These are phyloP conservation scores for Aquilaria sinensis DNA, from an alignment of 345 rosid genomes.

Conservation along the genomic window DNA sequence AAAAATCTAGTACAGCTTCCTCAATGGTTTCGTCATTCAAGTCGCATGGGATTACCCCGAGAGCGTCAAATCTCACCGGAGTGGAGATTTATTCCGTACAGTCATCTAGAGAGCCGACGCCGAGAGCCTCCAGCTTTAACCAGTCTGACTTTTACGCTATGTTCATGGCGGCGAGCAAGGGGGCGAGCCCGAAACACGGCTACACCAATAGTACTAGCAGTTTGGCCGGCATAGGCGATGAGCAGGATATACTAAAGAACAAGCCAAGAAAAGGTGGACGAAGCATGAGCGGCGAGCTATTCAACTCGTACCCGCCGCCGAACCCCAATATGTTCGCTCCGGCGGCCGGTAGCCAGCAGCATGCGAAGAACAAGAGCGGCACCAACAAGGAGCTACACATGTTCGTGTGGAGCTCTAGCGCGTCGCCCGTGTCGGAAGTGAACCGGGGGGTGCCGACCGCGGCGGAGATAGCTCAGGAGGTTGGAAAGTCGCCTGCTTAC, in stretches of 20 bases:
- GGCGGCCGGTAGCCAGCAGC: conserved; percentile 30
- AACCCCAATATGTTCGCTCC: conserved; percentile 61
- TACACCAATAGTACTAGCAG: conserved; percentile 34
- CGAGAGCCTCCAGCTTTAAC: conserved; percentile 84
- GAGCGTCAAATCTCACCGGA: conserved; percentile 75
- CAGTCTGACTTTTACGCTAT: conserved; percentile 81
- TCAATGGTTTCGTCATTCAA: conserved; percentile 67
- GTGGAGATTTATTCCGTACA: conserved; percentile 79
- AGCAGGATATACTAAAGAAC: conserved; percentile 55
- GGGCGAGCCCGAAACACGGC: conserved; percentile 75
- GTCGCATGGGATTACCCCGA: conserved; percentile 63
- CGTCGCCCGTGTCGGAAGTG: conserved; percentile 73
- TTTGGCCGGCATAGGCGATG: conserved; percentile 43
- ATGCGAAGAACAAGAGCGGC: conserved; percentile 7
- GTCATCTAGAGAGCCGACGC: conserved; percentile 79
- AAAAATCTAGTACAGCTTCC: conserved; percentile 44
- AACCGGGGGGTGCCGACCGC: conserved; percentile 21
- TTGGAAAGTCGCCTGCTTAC: conserved; percentile 3
- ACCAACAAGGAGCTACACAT: conserved; percentile 61
- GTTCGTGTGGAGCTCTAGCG: conserved; percentile 87
- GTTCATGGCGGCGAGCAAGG: conserved; percentile 57
- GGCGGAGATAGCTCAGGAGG: no score
- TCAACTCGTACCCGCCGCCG: conserved; percentile 57
- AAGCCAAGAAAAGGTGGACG: conserved; percentile 41
- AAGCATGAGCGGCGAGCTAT: conserved; percentile 67